Evolutionary conservation across 2,329 filamentous ascomycete species (phyloP).

Genomic region (Ophiostoma perfectum): DNA sequence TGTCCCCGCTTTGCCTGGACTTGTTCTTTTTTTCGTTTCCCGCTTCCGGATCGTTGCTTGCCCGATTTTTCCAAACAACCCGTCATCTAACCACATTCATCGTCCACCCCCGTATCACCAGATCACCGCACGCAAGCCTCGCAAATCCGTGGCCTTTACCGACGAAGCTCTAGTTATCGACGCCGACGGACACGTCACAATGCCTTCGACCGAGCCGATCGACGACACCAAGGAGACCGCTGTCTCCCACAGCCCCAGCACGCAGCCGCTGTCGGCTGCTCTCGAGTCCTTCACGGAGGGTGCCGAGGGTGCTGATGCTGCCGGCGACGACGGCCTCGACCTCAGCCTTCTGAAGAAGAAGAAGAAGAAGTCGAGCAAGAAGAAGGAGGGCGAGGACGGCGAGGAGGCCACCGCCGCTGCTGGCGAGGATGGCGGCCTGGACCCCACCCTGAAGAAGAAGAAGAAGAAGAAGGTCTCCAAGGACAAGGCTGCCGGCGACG

Average conservation of each 20-base stretch:
- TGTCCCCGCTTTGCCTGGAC: slow-evolving; percentile 19
- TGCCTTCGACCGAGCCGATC: slow-evolving; percentile 58
- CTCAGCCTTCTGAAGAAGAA: slow-evolving; percentile 56
- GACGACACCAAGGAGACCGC: slow-evolving; percentile 76
- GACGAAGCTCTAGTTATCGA: slow-evolving; percentile 84
- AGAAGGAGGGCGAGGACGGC: slow-evolving; percentile 50
- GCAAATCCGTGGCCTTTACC: slow-evolving; percentile 87
- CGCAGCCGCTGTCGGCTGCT: slow-evolving; percentile 49
- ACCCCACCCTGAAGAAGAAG: slow-evolving; percentile 60
- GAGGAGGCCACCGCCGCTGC: slow-evolving; percentile 46
- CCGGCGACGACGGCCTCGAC: slow-evolving; percentile 57
- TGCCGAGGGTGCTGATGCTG: slow-evolving; percentile 29
- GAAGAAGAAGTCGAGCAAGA: slow-evolving; percentile 49
- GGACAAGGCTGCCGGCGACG: slow-evolving; percentile 37
- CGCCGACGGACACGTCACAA: slow-evolving; percentile 78
- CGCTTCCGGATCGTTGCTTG: slow-evolving; percentile 5
- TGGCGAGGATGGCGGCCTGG: slow-evolving; percentile 53
- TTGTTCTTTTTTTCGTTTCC: slow-evolving; percentile 3
- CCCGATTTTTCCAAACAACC: slow-evolving; percentile 20
- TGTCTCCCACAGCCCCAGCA: slow-evolving; percentile 64
- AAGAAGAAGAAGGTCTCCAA: slow-evolving; percentile 70
- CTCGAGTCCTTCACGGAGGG: slow-evolving; percentile 52
- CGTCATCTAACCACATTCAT: slow-evolving; percentile 6
- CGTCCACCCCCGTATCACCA: slow-evolving; percentile 10
- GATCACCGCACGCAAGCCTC: slow-evolving; percentile 25